phyloP scores from a whole-genome alignment of 148 eudicot species.

The Vaccinium corymbosum region DNA sequence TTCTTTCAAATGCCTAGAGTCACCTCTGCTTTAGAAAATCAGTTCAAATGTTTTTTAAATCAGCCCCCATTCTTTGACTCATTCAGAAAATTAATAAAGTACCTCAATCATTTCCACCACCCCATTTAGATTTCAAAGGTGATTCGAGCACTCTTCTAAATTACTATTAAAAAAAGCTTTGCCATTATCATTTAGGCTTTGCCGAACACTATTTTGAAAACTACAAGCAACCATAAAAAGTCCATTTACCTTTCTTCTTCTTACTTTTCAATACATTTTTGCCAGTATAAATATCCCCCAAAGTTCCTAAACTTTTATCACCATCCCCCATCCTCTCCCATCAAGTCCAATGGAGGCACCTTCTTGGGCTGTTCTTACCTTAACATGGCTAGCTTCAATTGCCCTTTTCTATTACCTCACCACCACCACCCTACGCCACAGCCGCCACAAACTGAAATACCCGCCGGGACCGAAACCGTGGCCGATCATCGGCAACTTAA shows the following conservation, averaged over 20 bases:
- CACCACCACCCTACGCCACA: neutral
- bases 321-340: neutral
- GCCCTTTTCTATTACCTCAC: neutral
- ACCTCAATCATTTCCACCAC: too few relatives aligned
- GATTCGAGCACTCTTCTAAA: too few relatives aligned
- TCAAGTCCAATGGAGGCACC: neutral
- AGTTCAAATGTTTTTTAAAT: too few relatives aligned
- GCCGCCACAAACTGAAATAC: neutral
- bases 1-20: too few relatives aligned
- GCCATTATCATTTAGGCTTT: too few relatives aligned
- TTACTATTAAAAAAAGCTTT: too few relatives aligned
- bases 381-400: neutral
- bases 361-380: conserved; percentile 10
- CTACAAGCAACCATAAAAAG: too few relatives aligned
- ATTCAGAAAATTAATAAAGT: too few relatives aligned
- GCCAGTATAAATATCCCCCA: neutral
- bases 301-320: neutral
- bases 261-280: neutral
- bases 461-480: conserved; percentile 9
- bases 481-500: conserved; percentile 8
- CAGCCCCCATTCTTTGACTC: too few relatives aligned
- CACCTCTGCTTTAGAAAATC: too few relatives aligned
- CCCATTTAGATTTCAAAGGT: too few relatives aligned
- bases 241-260: neutral
- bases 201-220: too few relatives aligned